A percentile compares a stretch with the other conserved stretches of the same genome.
These are phyloP conservation scores for Backusella morwellensis DNA, from an alignment of 192 early-diverging fungal genomes.

Conservation along the genomic window DNA sequence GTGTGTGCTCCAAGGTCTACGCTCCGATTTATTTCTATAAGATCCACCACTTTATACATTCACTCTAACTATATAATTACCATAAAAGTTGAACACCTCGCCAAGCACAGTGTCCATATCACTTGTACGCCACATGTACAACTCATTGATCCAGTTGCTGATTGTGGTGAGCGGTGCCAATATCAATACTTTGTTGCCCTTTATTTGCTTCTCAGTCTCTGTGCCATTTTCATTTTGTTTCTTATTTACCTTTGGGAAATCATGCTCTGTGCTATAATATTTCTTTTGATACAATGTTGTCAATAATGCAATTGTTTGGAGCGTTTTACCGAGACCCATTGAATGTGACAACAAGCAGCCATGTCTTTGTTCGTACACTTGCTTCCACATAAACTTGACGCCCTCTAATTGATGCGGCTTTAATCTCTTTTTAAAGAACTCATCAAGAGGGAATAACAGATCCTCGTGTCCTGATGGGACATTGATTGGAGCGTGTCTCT, in stretches of 20 bases:
- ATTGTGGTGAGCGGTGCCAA: constrained; percentile 69
- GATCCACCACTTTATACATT: not conserved
- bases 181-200: constrained; percentile 60
- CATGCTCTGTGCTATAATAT: constrained; percentile 43
- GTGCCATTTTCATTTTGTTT: constrained; percentile 41
- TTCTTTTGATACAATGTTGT: constrained; percentile 68
- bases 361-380: constrained; percentile 64
- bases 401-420: constrained; percentile 49
- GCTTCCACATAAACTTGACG: constrained; percentile 79
- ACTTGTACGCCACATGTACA: constrained; percentile 62
- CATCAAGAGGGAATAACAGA: not conserved
- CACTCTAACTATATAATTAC: not conserved
- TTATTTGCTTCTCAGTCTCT: not conserved
- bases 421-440: constrained; percentile 6
- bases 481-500: not conserved
- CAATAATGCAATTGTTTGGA: constrained; percentile 73
- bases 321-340: constrained; percentile 84
- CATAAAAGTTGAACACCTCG: constrained; percentile 47
- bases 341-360: constrained; percentile 83
- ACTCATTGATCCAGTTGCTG: constrained; percentile 74
- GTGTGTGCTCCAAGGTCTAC: not conserved
- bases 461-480: not conserved
- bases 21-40: not conserved
- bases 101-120: constrained; percentile 29
- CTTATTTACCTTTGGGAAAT: constrained; percentile 31